Base-by-base conservation (phyloP, 306 rosid species). In the Vigna trinervia region DNA sequence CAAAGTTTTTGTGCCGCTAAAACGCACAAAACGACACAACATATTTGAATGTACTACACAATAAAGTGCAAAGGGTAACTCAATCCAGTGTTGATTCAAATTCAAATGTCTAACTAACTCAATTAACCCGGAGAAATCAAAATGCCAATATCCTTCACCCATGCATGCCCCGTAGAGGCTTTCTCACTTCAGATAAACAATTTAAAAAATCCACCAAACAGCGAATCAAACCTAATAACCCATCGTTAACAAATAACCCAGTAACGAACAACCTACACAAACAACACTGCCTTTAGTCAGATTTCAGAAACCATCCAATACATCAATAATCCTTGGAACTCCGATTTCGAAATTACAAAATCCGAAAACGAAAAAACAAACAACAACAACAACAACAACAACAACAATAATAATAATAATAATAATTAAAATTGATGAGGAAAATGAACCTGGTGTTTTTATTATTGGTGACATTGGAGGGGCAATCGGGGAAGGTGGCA, bases 401-500 rank as follows among this genome's bases (percentile, higher is more conserved):
- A 26, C 2, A 22, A 22, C 0, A 23, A 58, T 26, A 45, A 32
- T 8, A 41, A 67, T 1, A 52, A 68, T 41, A 46, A 17, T 17
- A 20, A 30, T 20, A 36, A 12, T 2, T 9, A 54, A 10, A 12
- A 34, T 46, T 26, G 32, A 34, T 47, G 7, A 66, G 3, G 28
- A 77, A 38, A 53, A 7, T 4, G 57, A 20, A 78, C 82, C 82
- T 78, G 12, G 61, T 13, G 82, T 47, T 89, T 78, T 47, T 78
- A 65, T 45, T 36, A 34, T 82, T 82, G 46, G 73, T 67, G 41
- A 39, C 61, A 58, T 52, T 62, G 76, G 85, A 84, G 77, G 85
- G 84, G 80, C 80, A 87, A 77, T 85, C 57, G 61, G 85, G 90
- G 72, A 86, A 78, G 79, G 66, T n/a, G 36, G 82, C 71, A 23